Evolutionary conservation across 495 filamentous ascomycete genomes (phyloP).

Genomic region (Penicillium bialowiezense): DNA sequence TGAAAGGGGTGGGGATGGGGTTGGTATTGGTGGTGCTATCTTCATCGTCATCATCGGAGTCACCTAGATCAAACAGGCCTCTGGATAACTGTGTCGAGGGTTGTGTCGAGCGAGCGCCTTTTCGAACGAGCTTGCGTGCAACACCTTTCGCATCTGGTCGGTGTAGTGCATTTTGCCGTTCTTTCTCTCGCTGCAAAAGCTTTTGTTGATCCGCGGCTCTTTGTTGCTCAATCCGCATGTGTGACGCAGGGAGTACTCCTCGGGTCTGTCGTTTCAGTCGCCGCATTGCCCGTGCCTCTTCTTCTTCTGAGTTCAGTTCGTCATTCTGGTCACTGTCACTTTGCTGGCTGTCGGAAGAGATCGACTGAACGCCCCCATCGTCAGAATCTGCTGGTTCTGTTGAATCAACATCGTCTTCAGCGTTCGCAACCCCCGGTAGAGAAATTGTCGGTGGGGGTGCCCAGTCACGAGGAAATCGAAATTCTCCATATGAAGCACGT

Average conservation of each 20-base stretch:
- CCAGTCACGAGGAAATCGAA: constrained; percentile 40
- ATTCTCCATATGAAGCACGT: constrained; percentile 22
- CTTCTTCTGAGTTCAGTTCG: constrained; percentile 7
- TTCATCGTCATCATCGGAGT: constrained; percentile 46
- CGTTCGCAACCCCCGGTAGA: constrained; percentile 2
- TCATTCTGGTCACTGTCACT: constrained; percentile 10
- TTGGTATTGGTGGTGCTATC: constrained; percentile 24
- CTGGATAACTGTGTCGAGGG: constrained; percentile 23
- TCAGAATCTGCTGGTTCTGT: constrained; percentile 10
- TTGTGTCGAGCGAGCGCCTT: constrained; percentile 9
- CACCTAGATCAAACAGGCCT: constrained; percentile 48
- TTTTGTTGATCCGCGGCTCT: constrained; percentile 36
- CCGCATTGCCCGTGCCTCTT: constrained; percentile 31
- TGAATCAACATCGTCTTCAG: constrained; percentile 5
- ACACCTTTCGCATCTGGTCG: constrained; percentile 41
- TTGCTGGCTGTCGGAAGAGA: constrained; percentile 14
- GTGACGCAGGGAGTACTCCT: constrained; percentile 89
- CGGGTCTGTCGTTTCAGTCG: constrained; percentile 58
- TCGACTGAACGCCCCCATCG: constrained; percentile 19
- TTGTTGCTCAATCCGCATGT: constrained; percentile 69
- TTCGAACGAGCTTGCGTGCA: constrained; percentile 39
- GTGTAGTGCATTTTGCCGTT: constrained; percentile 16
- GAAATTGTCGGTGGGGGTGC: constrained; percentile 29
- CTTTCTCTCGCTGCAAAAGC: constrained; percentile 12
- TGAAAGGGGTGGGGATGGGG: background rate